Base-by-base conservation (phyloP, 108 stramenopile species). In the Nitzschia sp. region DNA sequence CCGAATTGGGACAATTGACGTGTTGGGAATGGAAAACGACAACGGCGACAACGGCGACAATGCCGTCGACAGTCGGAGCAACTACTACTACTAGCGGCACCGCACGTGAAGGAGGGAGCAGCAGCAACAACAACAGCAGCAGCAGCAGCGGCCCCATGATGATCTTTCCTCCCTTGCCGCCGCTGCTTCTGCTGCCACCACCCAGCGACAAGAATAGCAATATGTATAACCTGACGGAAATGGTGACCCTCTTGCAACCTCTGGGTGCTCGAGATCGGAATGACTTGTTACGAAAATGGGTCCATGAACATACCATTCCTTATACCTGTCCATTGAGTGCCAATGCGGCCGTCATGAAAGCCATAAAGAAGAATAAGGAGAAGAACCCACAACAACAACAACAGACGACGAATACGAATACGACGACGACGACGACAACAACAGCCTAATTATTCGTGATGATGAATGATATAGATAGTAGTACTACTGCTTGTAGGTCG, bases 261-360 rank as follows among this genome's bases (percentile, higher is more conserved):
- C 6, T 41, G 22, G 29, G 29, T 30, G 6, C 59, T 3, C 13
- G 23, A 23, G 59, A 61, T 17, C 59, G 59, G 5, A 61, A 61
- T 21, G 21, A 61, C 15, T 11, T 61, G 16, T 11, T 61, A 22
- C 34, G 59, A 61, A 9, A 41, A 21, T 61, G 59, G 59, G 59
- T 61, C 11, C 36, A 61, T 16, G 35, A 61, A 30, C 9, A 41
- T 5, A 61, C 9, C 13, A 23, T 61, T 22, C 59, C 59, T 3
- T 61, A 41, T 30, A 61, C 59, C 3, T 41, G 36, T 41, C 38
- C 59, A 3, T 35, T 61, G 3, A 22, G 19, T 23, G 59, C 59
- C 38, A 61, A 61, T 61, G 23, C 5, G 16, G 36, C 59, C 36
- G 59, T 61, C 6, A 41, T 61, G 23, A 61, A 61, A 21, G 59